These are phyloP conservation scores for Eugenia klotzschiana DNA, from an alignment of 441 rosid genomes.

Conservation along the genomic window DNA sequence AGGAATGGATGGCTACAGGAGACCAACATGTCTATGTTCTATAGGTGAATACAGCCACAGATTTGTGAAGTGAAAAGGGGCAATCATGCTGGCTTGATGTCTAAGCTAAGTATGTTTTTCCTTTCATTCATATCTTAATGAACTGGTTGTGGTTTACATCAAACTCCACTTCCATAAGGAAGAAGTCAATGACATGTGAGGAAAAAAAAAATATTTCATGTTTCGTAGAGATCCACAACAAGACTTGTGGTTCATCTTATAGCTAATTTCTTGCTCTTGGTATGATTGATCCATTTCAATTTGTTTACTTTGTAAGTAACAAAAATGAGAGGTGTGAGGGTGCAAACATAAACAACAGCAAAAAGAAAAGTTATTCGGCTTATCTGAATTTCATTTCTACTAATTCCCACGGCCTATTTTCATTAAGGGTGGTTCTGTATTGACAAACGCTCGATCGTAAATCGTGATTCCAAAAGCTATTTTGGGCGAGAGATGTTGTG, in stretches of 20 bases:
- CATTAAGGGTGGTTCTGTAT: accelerated
- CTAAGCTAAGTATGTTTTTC: slow-evolving; percentile 5
- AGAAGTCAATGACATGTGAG: not conserved
- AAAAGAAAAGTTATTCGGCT: not conserved
- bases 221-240: not conserved
- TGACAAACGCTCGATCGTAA: accelerated
- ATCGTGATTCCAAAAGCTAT: not conserved
- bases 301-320: not conserved
- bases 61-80: not conserved
- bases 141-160: not conserved
- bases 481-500: not conserved
- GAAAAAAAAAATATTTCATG: not conserved
- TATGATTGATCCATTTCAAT: not conserved
- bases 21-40: not conserved
- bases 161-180: not conserved
- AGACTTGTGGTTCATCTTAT: not conserved
- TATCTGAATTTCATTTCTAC: not conserved
- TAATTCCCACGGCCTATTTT: not conserved
- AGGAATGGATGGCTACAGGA: not conserved
- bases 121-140: not conserved
- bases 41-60: not conserved
- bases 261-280: not conserved
- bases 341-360: not conserved
- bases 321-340: not conserved
- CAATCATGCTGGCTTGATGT: slow-evolving; percentile 8